Conservation (phyloP, 179 eudicot species). For the Beta lomatogona region DNA sequence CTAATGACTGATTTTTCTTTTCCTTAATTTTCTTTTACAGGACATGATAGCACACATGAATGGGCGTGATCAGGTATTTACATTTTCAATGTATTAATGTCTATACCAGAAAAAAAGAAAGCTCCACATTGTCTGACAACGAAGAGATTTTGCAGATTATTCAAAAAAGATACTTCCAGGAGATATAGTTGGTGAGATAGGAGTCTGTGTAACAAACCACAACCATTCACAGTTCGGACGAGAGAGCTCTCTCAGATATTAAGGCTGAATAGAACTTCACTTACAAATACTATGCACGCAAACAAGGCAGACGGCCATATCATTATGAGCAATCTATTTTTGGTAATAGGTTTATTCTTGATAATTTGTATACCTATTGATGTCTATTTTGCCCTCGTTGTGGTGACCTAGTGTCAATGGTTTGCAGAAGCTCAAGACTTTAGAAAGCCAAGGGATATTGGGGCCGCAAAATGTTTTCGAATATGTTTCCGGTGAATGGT, state of each 20-base stretch:
- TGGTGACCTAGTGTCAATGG: background rate
- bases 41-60: slow-evolving; percentile 45
- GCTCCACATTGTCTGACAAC: background rate
- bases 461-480: slow-evolving; percentile 30
- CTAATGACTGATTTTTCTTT: background rate
- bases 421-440: slow-evolving; percentile 60
- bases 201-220: slow-evolving; percentile 66
- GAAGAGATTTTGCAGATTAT: slow-evolving; percentile 44
- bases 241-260: slow-evolving; percentile 75
- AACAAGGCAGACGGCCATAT: slow-evolving; percentile 60
- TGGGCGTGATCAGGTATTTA: slow-evolving; percentile 63
- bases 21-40: slow-evolving; percentile 36
- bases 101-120: background rate
- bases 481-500: slow-evolving; percentile 30
- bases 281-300: slow-evolving; percentile 51
- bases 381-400: background rate
- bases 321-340: slow-evolving; percentile 72
- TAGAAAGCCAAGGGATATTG: slow-evolving; percentile 40
- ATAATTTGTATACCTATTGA: background rate
- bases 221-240: slow-evolving; percentile 73
- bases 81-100: background rate
- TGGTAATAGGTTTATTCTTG: slow-evolving; percentile 38
- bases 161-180: slow-evolving; percentile 59
- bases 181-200: slow-evolving; percentile 81
- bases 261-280: slow-evolving; percentile 49